Evolutionary conservation across 2,329 filamentous ascomycete species (phyloP).

Genomic region (Trichoderma oligosporum): DNA sequence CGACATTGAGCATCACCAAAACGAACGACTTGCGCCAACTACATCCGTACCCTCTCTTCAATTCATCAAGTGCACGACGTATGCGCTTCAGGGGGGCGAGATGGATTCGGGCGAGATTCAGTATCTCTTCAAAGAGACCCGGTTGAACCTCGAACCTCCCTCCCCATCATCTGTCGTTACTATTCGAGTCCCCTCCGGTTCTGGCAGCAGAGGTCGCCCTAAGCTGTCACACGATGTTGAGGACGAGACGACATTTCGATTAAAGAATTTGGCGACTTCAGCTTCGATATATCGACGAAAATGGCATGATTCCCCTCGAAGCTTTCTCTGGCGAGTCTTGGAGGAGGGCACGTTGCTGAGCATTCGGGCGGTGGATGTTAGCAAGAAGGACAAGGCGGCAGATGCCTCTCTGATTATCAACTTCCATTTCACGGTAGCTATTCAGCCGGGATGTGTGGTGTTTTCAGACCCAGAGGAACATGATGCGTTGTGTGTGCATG

Average conservation of each 20-base stretch:
- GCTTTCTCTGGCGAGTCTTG: slow-evolving; percentile 86
- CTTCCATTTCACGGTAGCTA: slow-evolving; percentile 69
- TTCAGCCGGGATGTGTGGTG: slow-evolving; percentile 74
- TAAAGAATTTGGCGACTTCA: slow-evolving; percentile 68
- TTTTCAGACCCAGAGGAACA: slow-evolving; percentile 76
- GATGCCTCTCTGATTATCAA: slow-evolving; percentile 74
- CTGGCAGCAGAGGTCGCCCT: slow-evolving; percentile 42
- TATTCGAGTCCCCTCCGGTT: slow-evolving; percentile 61
- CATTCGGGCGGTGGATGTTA: slow-evolving; percentile 77
- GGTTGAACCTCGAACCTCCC: slow-evolving; percentile 73
- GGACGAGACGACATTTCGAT: slow-evolving; percentile 71
- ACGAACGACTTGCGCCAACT: slow-evolving; percentile 29
- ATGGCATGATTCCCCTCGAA: slow-evolving; percentile 71
- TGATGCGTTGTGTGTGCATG: slow-evolving; percentile 74
- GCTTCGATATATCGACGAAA: slow-evolving; percentile 82
- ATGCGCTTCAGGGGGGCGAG: slow-evolving; percentile 55
- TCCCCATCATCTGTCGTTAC: slow-evolving; percentile 66
- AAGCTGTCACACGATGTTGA: slow-evolving; percentile 44
- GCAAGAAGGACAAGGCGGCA: slow-evolving; percentile 58
- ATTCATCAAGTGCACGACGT: slow-evolving; percentile 19
- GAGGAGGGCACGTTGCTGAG: slow-evolving; percentile 77
- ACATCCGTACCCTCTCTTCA: slow-evolving; percentile 20
- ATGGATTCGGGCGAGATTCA: slow-evolving; percentile 62
- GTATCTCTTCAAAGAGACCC: slow-evolving; percentile 80
- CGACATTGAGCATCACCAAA: slow-evolving; percentile 20